These are phyloP conservation scores for Suillus subluteus DNA, from an alignment of 768 basidiomycete genomes.

Conservation along the genomic window DNA sequence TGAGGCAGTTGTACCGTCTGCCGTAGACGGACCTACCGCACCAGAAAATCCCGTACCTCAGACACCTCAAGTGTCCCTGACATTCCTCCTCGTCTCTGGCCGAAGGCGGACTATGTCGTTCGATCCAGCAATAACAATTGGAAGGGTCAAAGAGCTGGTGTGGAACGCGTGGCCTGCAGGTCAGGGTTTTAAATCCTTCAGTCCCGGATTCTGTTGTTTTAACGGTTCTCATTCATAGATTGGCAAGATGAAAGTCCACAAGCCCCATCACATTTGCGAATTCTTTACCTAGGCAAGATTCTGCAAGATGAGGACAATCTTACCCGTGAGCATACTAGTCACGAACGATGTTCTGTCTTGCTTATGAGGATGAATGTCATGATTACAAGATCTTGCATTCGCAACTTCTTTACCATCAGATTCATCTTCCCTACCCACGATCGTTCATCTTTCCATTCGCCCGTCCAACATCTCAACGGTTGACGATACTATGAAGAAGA, in stretches of 20 bases:
- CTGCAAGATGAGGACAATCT: slow-evolving; percentile 85
- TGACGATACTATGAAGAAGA: slow-evolving; percentile 57
- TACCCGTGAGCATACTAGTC: slow-evolving; percentile 48
- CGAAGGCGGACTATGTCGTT: slow-evolving; percentile 71
- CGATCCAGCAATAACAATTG: slow-evolving; percentile 73
- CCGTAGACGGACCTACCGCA: slow-evolving; percentile 12
- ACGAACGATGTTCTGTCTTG: background rate
- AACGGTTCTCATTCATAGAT: slow-evolving; percentile 41
- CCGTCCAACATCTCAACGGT: slow-evolving; percentile 55
- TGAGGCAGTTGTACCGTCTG: slow-evolving; percentile 12
- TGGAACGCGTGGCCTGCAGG: slow-evolving; percentile 85
- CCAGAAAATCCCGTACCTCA: slow-evolving; percentile 46
- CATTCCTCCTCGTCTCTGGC: slow-evolving; percentile 75
- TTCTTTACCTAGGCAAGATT: slow-evolving; percentile 78
- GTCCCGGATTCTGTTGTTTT: background rate
- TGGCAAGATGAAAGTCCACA: slow-evolving; percentile 83
- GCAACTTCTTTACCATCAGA: slow-evolving; percentile 32
- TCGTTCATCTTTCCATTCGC: slow-evolving; percentile 77
- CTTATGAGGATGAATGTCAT: background rate
- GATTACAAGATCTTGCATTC: slow-evolving; percentile 35
- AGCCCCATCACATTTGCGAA: slow-evolving; percentile 74
- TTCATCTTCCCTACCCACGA: slow-evolving; percentile 49
- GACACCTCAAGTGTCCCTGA: slow-evolving; percentile 64
- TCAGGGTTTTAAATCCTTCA: slow-evolving; percentile 30
- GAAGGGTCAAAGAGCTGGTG: slow-evolving; percentile 79